A percentile compares a stretch with the other conserved stretches of the same genome.
phyloP scores from a whole-genome alignment of 2,329 filamentous ascomycete species.

The Pochonia chlamydosporia region DNA sequence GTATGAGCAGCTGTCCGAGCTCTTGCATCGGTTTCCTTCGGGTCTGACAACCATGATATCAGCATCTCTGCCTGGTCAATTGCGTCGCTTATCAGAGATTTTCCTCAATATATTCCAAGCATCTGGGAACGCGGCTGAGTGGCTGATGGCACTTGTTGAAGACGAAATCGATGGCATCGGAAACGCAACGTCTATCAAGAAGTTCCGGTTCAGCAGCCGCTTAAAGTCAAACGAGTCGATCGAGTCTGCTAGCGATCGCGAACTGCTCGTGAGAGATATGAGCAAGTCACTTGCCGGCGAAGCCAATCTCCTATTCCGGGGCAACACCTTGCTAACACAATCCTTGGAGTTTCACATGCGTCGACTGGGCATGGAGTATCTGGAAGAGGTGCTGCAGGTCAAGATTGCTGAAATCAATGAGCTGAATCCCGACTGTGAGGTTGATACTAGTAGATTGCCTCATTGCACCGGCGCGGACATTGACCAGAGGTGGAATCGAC shows the following conservation, averaged over 20 bases:
- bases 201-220: conserved; percentile 65
- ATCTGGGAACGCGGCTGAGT: conserved; percentile 75
- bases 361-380: conserved; percentile 83
- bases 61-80: conserved; percentile 67
- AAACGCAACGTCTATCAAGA: conserved; percentile 70
- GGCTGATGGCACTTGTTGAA: conserved; percentile 89
- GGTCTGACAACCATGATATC: conserved; percentile 82
- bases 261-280: conserved; percentile 69
- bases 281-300: conserved; percentile 76
- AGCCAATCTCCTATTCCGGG: conserved; percentile 89
- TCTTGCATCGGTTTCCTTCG: conserved; percentile 79
- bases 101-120: conserved; percentile 95
- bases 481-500: conserved; percentile 73
- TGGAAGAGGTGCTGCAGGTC: conserved; percentile 80
- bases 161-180: conserved; percentile 94
- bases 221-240: conserved; percentile 66
- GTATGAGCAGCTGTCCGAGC: conserved; percentile 74
- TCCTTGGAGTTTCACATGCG: conserved; percentile 95
- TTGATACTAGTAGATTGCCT: conserved; percentile 75
- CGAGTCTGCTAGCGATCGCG: conserved; percentile 58
- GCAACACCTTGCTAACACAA: conserved; percentile 90
- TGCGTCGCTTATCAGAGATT: conserved; percentile 76
- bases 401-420: conserved; percentile 87
- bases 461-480: conserved; percentile 58
- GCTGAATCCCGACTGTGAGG: conserved; percentile 86